Evolutionary conservation across 768 basidiomycete species (phyloP).

Genomic region (Suillus placidus): DNA sequence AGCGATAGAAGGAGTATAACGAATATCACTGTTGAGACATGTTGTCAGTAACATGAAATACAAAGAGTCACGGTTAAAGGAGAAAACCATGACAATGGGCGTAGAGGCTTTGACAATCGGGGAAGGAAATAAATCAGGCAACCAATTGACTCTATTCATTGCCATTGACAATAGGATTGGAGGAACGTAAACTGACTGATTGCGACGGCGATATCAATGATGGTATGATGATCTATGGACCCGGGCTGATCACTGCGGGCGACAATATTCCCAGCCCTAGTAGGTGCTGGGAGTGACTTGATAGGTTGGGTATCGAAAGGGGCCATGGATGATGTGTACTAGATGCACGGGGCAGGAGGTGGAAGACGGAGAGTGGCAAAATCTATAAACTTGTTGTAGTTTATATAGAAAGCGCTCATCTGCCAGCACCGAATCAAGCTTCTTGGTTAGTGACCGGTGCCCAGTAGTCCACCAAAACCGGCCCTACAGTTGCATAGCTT

Average conservation of each 20-base stretch:
- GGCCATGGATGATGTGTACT: neutral
- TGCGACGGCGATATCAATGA: neutral
- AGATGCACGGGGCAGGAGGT: neutral
- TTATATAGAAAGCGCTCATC: neutral
- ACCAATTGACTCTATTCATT: neutral
- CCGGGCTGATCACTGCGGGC: neutral
- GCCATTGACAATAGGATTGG: neutral
- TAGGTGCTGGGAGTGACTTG: neutral
- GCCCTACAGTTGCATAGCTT: too few species aligned
- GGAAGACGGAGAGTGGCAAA: neutral
- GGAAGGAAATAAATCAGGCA: neutral
- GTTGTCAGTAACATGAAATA: neutral
- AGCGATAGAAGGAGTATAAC: neutral
- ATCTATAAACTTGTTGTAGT: accelerated
- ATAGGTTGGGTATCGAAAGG: neutral
- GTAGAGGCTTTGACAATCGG: neutral
- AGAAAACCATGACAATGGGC: neutral
- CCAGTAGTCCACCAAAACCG: too few species aligned
- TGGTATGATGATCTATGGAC: neutral
- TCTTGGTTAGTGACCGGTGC: neutral
- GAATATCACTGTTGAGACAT: neutral
- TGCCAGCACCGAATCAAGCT: neutral
- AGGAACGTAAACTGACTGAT: neutral
- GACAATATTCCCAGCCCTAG: too few species aligned
- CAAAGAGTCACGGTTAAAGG: neutral